phyloP scores from a whole-genome alignment of 192 early-diverging fungal genomes.

The Coemansia erecta region DNA sequence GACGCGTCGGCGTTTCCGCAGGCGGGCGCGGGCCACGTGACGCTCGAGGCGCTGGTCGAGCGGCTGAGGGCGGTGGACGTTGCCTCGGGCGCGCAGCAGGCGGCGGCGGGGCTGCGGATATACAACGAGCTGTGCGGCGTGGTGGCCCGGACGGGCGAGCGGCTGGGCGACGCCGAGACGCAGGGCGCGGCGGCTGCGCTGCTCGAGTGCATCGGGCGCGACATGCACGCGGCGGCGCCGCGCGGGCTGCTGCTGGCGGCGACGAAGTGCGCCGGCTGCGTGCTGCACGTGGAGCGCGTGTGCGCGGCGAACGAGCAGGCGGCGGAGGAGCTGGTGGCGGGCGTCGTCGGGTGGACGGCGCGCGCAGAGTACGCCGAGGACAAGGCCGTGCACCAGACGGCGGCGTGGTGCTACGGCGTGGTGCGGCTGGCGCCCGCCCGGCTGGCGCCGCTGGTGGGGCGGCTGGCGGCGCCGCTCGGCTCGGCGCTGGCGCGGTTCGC shows the following conservation, averaged over 20 bases:
- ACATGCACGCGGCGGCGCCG: slow-evolving; percentile 3
- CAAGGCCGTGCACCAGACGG: slow-evolving; percentile 30
- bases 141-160: slow-evolving; percentile 8
- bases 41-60: slow-evolving; percentile 4
- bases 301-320: slow-evolving; percentile 7
- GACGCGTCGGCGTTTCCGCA: no score
- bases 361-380: slow-evolving; percentile 11
- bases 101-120: not conserved
- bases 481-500: slow-evolving; percentile 13
- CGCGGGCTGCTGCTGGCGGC: slow-evolving; percentile 21
- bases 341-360: slow-evolving; percentile 3
- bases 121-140: slow-evolving; percentile 29
- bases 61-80: no score
- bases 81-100: slow-evolving; percentile 1
- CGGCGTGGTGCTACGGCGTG: slow-evolving; percentile 29
- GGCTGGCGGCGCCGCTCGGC: slow-evolving; percentile 15
- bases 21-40: no score
- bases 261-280: slow-evolving; percentile 29
- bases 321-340: slow-evolving; percentile 7
- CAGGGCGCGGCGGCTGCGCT: not conserved
- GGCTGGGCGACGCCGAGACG: not conserved
- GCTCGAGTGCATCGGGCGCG: slow-evolving; percentile 25
- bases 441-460: slow-evolving; percentile 13
- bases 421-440: slow-evolving; percentile 15
- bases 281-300: slow-evolving; percentile 19